Base-by-base conservation (phyloP, 306 rosid species). In the Rosa lucieae region DNA sequence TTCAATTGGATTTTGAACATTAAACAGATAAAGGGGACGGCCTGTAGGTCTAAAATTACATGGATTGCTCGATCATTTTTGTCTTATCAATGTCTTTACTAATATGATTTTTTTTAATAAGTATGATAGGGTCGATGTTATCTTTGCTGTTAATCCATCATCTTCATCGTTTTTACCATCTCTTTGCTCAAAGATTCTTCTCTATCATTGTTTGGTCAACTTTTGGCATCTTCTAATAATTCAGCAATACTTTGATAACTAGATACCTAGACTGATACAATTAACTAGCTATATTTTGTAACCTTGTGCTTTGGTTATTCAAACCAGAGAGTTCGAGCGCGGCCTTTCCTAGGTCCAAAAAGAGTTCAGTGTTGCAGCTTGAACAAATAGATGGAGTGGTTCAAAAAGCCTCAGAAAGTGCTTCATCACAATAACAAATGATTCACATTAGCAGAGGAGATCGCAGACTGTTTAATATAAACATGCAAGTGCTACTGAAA, bases 141-240 rank as follows among this genome's bases (percentile, higher is more conserved):
- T 40, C 48, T 40, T 67, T 67, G 72, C 72, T 67, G 72, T 67
- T 17, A 67, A 43, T 67, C 51, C 43, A 11, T 67, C 72, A 42
- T 40, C 51, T 67, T 67, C 49, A 14, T 37, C 46, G 70, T 35
- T 66, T n/a, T 44, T 39, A 49, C 29, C 72, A 10, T 67, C 51
- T 68, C 17, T 68, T 40, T 42, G 72, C 15, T 68, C 72, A 68
- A 68, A 40, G 52, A 68, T 68, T 42, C 52, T 17, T 52, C 23
- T 20, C 6, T 10, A n/a, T 40, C 51, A 40, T 40, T 68, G 51
- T 15, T 68, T 20, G 72, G 32, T 42, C 44, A 67, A 40, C 10
- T 48, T 17, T 67, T 67, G 72, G 29, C 72, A 20, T 68, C 35
- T 68, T 68, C 70, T 32, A 32, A 67, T 67, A 7, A 67, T 59